Conservation (phyloP, 345 rosid species). For the Eucalyptus pauciflora region DNA sequence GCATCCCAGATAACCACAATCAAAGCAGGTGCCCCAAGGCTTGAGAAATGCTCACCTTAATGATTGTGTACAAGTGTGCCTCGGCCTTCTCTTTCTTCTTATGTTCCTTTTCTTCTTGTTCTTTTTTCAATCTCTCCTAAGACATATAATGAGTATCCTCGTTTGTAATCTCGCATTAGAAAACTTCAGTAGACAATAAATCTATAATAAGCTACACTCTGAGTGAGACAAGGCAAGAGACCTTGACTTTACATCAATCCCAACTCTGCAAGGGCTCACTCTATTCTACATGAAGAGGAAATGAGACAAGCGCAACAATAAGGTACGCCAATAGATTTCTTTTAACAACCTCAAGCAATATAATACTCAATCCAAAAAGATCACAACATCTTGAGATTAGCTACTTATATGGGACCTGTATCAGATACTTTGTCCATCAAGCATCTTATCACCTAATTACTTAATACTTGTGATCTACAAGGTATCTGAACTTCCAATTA, state of each 20-base stretch:
- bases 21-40: background rate
- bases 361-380: background rate
- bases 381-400: background rate
- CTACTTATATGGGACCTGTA: background rate
- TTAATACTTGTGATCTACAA: background rate
- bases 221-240: background rate
- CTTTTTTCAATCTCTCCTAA: slow-evolving; percentile 87
- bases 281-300: background rate
- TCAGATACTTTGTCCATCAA: background rate
- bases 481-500: background rate
- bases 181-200: background rate
- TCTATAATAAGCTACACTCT: background rate
- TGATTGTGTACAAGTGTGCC: slow-evolving; percentile 79
- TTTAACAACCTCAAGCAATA: background rate
- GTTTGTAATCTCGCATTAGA: background rate
- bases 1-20: background rate
- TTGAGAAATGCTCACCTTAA: slow-evolving; percentile 41
- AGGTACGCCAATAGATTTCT: background rate
- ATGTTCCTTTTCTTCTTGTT: slow-evolving; percentile 92
- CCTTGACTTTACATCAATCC: background rate
- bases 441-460: background rate
- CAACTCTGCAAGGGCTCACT: background rate
- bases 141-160: background rate
- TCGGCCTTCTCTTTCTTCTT: slow-evolving; percentile 88
- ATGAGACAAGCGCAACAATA: background rate